These are phyloP conservation scores for Raphidocelis subcapitata DNA, from an alignment of 139 green algal genomes.

Conservation along the genomic window DNA sequence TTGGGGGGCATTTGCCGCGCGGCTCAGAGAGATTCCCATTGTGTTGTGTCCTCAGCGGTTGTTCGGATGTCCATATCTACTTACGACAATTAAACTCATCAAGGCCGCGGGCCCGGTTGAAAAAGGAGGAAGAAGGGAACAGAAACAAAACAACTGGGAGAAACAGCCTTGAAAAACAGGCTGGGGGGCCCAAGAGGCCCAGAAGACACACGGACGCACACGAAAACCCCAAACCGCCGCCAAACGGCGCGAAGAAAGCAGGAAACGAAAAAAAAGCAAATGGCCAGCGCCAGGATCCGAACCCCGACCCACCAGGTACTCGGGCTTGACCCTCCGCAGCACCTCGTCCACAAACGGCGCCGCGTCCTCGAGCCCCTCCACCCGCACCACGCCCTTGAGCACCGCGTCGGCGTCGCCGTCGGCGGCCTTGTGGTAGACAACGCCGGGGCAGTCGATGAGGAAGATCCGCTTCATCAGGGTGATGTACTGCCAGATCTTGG, in stretches of 20 bases:
- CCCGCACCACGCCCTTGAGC: slow-evolving; percentile 95
- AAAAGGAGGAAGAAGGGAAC: too few relatives aligned
- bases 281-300: too few relatives aligned
- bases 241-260: not conserved
- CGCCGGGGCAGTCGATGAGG: slow-evolving; percentile 98
- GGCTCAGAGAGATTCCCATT: slow-evolving; percentile 71
- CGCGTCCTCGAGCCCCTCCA: slow-evolving; percentile 93
- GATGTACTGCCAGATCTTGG: slow-evolving; percentile 99
- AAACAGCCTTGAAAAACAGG: not conserved
- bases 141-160: not conserved
- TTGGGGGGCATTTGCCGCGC: too few relatives aligned
- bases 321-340: slow-evolving; percentile 77
- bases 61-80: slow-evolving; percentile 69
- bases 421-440: slow-evolving; percentile 89
- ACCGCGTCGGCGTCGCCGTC: slow-evolving; percentile 88
- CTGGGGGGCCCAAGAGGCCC: not conserved
- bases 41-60: slow-evolving; percentile 37
- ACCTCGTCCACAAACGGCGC: slow-evolving; percentile 80
- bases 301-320: slow-evolving; percentile 86
- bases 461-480: slow-evolving; percentile 99
- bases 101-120: slow-evolving; percentile 13
- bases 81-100: slow-evolving; percentile 26
- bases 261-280: not conserved
- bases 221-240: not conserved
- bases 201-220: not conserved